Evolutionary conservation across 805 yeast species (phyloP), one percentile per base, ranked within the genome.

Genomic region (Helenozyma baotianmanensis): DNA sequence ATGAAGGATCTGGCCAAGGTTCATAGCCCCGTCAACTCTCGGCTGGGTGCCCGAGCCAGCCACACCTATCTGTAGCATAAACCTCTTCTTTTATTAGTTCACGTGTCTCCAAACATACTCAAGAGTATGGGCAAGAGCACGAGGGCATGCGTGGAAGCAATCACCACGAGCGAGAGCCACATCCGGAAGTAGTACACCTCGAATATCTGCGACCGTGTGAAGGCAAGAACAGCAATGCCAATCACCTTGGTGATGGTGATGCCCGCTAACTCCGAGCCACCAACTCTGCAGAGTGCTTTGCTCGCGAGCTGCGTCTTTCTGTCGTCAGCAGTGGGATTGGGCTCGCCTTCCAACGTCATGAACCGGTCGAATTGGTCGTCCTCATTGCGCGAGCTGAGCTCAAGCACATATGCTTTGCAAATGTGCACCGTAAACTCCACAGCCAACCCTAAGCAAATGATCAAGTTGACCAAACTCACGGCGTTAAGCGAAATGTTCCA

Each of bases 381-480:
- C 16, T 33, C 41, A 14, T 40, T 42, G 4, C 4, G 33, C 30
- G 40, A 54, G 32, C 42, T 44, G 19, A 58, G 56, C 32, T 49
- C 54, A 30, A 66, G 63, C 17, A 82, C 72, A 56, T 78, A 90
- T 2, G 92, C 87, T 36, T 92, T 68, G 1, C 87, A 82, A 34
- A 92, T 72, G 56, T 90, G 97, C 21, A 83, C 75, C 38, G 96
- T 87, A 53, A 90, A 92, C 58, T 92, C 98, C 22, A 92, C 96
- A 2, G 92, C 89, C 23, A 90, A 63, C 0, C 98, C 98, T 3
- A 82, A 79, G 54, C 97, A 90, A n/a, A 90, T 90, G 22, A 92
- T 72, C 35, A 90, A 68, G 48, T 90, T 90, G 13, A 92, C 97
- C 40, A 92, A 64, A 39, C 90, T 78, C 3, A 90, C 86, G 0